These are phyloP conservation scores for Spinacia oleracea DNA, from an alignment of 179 eudicot genomes.

Conservation along the genomic window DNA sequence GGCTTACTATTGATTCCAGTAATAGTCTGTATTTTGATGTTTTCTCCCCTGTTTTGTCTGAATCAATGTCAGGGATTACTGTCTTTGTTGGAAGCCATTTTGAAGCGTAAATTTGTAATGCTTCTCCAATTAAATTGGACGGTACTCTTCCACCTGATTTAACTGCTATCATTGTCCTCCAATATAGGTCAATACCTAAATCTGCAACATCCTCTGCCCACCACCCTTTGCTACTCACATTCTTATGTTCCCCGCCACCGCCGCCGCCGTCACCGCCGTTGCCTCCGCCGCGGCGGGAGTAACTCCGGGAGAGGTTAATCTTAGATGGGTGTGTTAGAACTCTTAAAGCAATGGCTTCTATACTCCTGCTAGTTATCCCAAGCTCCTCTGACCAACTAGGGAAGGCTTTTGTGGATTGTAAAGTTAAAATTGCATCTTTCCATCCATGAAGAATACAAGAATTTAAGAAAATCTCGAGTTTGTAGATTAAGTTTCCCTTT, in stretches of 20 bases:
- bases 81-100: slow-evolving; percentile 68
- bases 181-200: slow-evolving; percentile 71
- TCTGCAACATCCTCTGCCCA: slow-evolving; percentile 94
- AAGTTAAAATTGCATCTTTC: slow-evolving; percentile 72
- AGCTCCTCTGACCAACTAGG: slow-evolving; percentile 76
- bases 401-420: slow-evolving; percentile 61
- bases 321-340: slow-evolving; percentile 60
- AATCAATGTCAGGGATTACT: slow-evolving; percentile 33
- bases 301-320: slow-evolving; percentile 44
- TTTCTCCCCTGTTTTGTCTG: slow-evolving; percentile 35
- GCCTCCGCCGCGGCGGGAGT: slow-evolving; percentile 48
- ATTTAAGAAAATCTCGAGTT: slow-evolving; percentile 76
- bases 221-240: slow-evolving; percentile 59
- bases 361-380: slow-evolving; percentile 69
- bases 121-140: slow-evolving; percentile 63
- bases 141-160: slow-evolving; percentile 71
- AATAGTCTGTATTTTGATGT: slow-evolving; percentile 47
- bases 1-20: slow-evolving; percentile 79
- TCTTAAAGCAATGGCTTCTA: slow-evolving; percentile 67
- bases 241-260: slow-evolving; percentile 25
- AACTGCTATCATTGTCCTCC: slow-evolving; percentile 82
- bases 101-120: slow-evolving; percentile 71
- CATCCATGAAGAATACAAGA: slow-evolving; percentile 90
- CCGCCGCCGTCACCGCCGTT: slow-evolving; percentile 34
- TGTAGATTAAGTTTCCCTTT: slow-evolving; percentile 72